phyloP scores from a whole-genome alignment of 179 eudicot genomes.

The Heliamphora pulchella region DNA sequence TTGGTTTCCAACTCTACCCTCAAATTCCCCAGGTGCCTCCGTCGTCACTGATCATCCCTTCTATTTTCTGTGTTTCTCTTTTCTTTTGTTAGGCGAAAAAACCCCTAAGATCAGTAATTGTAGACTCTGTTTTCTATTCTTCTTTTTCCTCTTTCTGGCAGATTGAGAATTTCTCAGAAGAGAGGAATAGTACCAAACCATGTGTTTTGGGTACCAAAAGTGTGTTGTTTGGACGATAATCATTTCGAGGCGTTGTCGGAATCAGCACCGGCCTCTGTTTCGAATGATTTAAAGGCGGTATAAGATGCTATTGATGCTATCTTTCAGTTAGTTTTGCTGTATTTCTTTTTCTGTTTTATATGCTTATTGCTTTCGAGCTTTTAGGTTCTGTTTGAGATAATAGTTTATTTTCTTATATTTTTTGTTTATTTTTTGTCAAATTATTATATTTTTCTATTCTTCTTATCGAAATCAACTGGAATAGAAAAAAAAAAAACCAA shows the following conservation, averaged over 20 bases:
- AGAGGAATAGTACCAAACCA: slow-evolving; percentile 4
- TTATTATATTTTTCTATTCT: too few species aligned
- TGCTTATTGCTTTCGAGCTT: neutral
- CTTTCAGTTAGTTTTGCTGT: neutral
- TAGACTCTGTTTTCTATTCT: neutral
- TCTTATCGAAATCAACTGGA: too few species aligned
- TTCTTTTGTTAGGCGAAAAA: too few species aligned
- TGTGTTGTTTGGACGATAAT: slow-evolving; percentile 29
- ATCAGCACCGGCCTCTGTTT: slow-evolving; percentile 3
- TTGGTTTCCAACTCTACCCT: neutral
- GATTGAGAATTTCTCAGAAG: slow-evolving; percentile 20
- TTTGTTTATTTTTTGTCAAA: too few species aligned
- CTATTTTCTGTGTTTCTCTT: neutral
- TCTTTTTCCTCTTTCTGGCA: neutral
- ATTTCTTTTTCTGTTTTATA: neutral
- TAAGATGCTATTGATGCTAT: slow-evolving; percentile 9
- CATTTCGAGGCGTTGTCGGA: slow-evolving; percentile 17
- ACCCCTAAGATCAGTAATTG: too few species aligned
- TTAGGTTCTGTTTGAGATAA: too few species aligned
- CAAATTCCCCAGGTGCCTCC: slow-evolving; percentile 12
- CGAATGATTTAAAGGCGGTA: slow-evolving; percentile 17
- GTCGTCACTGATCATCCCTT: neutral
- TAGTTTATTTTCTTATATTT: too few species aligned
- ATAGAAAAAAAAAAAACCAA: too few species aligned
- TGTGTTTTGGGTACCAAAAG: slow-evolving; percentile 16